A percentile compares a stretch with the other conserved stretches of the same genome.
Evolutionary conservation across 2,329 filamentous ascomycete genomes (phyloP).

Genomic region (Bipolaris oryzae): DNA sequence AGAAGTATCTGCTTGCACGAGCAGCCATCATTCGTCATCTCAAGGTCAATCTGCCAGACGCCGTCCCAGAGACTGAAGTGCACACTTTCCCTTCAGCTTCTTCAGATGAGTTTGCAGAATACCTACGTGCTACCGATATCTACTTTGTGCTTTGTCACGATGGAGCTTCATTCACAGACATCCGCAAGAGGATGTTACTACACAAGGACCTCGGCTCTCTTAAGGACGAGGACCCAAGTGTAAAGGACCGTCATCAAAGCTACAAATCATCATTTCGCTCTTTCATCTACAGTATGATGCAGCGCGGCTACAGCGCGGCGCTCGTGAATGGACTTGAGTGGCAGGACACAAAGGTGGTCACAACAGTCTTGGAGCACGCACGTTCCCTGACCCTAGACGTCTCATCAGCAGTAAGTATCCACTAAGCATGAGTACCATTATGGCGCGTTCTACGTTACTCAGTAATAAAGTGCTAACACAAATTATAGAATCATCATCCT

Average conservation of each 20-base stretch:
- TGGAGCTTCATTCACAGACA: slow-evolving; percentile 52
- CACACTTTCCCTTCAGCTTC: slow-evolving; percentile 57
- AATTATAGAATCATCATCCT: slow-evolving; percentile 6
- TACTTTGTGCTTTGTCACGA: slow-evolving; percentile 75
- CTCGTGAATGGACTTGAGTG: slow-evolving; percentile 69
- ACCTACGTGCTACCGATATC: slow-evolving; percentile 60
- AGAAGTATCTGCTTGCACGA: slow-evolving; percentile 67
- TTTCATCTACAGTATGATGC: slow-evolving; percentile 63
- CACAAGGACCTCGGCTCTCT: slow-evolving; percentile 26
- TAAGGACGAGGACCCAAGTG: slow-evolving; percentile 25
- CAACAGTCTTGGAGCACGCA: slow-evolving; percentile 28
- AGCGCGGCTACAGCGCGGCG: slow-evolving; percentile 64
- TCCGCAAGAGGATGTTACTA: slow-evolving; percentile 26
- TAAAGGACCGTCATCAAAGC: slow-evolving; percentile 28
- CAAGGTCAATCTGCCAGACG: slow-evolving; percentile 49
- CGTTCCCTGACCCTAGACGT: slow-evolving; percentile 26
- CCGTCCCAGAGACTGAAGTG: slow-evolving; percentile 52
- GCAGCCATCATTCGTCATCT: slow-evolving; percentile 70
- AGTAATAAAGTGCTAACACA: neutral
- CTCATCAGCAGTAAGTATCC: slow-evolving; percentile 23
- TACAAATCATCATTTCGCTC: slow-evolving; percentile 47
- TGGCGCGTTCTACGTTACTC: neutral
- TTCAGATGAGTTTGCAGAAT: slow-evolving; percentile 59
- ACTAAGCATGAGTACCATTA: neutral
- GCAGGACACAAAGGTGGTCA: slow-evolving; percentile 65